Base-by-base conservation (phyloP, 495 filamentous ascomycete genomes). In the Xylaria venustula region DNA sequence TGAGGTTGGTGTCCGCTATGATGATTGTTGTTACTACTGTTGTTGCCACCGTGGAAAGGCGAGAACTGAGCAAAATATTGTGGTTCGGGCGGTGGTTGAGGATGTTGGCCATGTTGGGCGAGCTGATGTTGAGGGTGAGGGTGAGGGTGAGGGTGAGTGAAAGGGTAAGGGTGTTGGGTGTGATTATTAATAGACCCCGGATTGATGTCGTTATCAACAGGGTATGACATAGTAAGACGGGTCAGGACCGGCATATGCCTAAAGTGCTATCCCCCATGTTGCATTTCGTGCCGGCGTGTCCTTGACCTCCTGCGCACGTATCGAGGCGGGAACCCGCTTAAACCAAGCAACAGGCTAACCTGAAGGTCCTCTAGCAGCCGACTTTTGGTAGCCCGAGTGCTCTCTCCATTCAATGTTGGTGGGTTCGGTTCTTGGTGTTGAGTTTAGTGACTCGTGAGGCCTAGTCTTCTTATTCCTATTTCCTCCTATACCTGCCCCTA, bases 191-290 rank as follows among this genome's bases (percentile, higher is more conserved):
- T 52, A 23, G 36, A 14, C 45, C 57, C 57, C 26, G n/a, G 19
- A 30, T n/a, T 37, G 48, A 60, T 36, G 57, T 37, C 55, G 55
- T 52, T 51, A 25, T 51, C 47, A 7, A 48, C 28, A 41, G 48
- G 48, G 26, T 60, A 36, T 45, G 57, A 60, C 57, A 60, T 60
- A 52, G 57, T 60, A 55, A 45, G 53, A 52, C 57, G 41, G 28
- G 20, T 52, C 48, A 52, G 19, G 26, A 48, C 41, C 54, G 44
- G 55, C 34, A 26, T 30, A 49, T 51, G 22, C 8, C 25, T 51
- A 30, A 2, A 28, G 34, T 37, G 46, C 32, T 50, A 42, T 48
- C n/a, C 23, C 46, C 56, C 56, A 59, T 59, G 42, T 59, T 59
- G 46, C 56, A 59, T 49, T 30, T 30, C 23, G 8, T 45, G 28